Base-by-base conservation (phyloP, 345 rosid species). In the Corymbia maculata region DNA sequence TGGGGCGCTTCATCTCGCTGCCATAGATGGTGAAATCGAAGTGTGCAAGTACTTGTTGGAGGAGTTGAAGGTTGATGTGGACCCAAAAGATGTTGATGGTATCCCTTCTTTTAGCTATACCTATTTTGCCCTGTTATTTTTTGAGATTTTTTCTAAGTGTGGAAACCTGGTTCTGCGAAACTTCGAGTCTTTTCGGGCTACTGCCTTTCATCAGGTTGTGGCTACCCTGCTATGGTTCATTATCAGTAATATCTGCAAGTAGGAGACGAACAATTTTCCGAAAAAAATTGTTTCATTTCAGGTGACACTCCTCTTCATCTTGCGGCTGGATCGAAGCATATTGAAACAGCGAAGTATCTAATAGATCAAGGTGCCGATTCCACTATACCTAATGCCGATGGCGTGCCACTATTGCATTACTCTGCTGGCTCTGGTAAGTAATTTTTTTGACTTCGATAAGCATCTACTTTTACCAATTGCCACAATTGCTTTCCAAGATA, bases 291-390 rank as follows among this genome's bases (percentile, higher is more conserved):
- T 64, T 86, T 87, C 86, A 87, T 53, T 88, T 88, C 92, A 96
- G 99, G 98, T 64, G 97, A 95, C 75, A 96, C 99, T 93, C 96
- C 98, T 61, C 96, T 97, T 87, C 85, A 95, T 91, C 98, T 95
- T 94, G 99, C 98, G 92, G 97, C 97, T 30, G 93, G 97, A 70
- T 95, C 92, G 90, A 98, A 96, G 66, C 97, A 96, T 90, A 92
- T 94, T 57, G 93, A 57, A 61, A 95, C 98, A 36, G 92, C 94
- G 13, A 95, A 93, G 89, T 97, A 96, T 91, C 96, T 97, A 61
- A 91, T 95, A 51, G 97, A 95, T 80, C 96, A 88, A 47, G 97
- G 97, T 89, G 98, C 99, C 1, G 88, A 94, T 88, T 94, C 98
- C 47, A 85, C 90, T 57, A 93, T 95, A 52, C 89, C 98, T 7